Percentiles rank a stretch among this genome's conserved stretches.
Conservation (phyloP, 2,329 filamentous ascomycete species). For the Oidium heveae region DNA sequence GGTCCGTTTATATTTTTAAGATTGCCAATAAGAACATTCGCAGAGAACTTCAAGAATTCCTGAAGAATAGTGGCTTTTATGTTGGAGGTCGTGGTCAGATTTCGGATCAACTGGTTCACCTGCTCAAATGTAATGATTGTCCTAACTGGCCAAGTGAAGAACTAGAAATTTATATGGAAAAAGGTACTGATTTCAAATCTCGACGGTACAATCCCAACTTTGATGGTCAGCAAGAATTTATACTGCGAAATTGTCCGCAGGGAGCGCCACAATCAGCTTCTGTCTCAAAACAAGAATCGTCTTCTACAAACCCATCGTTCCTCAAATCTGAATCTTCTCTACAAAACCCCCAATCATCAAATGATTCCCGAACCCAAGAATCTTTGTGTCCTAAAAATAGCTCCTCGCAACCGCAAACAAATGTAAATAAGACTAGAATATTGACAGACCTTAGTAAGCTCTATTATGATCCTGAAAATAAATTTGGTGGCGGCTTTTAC, state of each 20-base stretch:
- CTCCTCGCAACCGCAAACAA: too few species aligned
- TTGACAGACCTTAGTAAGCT: neutral
- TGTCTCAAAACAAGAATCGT: neutral
- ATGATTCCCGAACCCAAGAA: neutral
- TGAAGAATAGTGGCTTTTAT: neutral
- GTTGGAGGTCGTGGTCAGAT: neutral
- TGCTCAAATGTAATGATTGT: neutral
- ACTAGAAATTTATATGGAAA: neutral
- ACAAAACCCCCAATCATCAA: too few species aligned
- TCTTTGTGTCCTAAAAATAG: too few species aligned
- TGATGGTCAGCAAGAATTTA: neutral
- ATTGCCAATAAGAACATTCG: conserved; percentile 1
- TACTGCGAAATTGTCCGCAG: neutral
- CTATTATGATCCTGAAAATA: neutral
- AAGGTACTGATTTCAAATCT: neutral
- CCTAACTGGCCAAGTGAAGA: neutral
- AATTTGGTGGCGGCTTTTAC: neutral
- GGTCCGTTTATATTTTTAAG: neutral
- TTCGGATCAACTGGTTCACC: neutral
- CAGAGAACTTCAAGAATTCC: neutral
- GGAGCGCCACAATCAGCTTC: neutral
- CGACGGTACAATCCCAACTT: neutral
- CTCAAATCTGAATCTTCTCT: neutral
- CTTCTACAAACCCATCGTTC: neutral
- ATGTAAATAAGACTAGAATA: too few species aligned